phyloP scores from a whole-genome alignment of 2,329 filamentous ascomycete species.

The Aspergillus puulaauensis region DNA sequence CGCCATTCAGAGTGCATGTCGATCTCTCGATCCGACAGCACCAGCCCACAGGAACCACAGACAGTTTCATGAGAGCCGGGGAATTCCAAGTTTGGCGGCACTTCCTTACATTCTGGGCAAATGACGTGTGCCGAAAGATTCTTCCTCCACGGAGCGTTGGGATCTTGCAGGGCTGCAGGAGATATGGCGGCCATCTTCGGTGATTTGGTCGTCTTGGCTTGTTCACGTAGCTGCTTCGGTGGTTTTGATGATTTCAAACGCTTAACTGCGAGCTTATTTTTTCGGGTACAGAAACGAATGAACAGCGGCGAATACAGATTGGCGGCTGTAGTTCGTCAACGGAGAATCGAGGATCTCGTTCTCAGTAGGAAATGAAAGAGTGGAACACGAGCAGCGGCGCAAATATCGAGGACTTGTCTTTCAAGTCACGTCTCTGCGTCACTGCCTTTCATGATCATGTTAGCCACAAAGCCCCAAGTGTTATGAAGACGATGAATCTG shows the following conservation, averaged over 20 bases:
- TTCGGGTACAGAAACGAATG: constrained; percentile 56
- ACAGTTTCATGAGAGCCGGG: constrained; percentile 93
- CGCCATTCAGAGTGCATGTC: constrained; percentile 98
- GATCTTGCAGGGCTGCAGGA: constrained; percentile 38
- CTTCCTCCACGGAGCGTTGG: constrained; percentile 62
- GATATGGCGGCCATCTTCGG: constrained; percentile 38
- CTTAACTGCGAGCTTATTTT: constrained; percentile 46
- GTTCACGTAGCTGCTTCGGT: constrained; percentile 42
- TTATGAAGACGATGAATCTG: constrained; percentile 15
- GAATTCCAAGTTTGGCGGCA: constrained; percentile 88
- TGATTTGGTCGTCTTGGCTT: constrained; percentile 30
- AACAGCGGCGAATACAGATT: constrained; percentile 73
- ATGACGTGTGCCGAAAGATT: constrained; percentile 84
- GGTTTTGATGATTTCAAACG: constrained; percentile 47
- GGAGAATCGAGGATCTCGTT: constrained; percentile 1
- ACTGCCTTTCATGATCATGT: constrained; percentile 34
- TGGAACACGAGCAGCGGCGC: constrained; percentile 25
- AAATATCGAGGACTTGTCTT: constrained; percentile 17
- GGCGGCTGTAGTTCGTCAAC: constrained; percentile 45
- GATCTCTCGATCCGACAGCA: constrained; percentile 86
- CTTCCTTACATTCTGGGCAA: constrained; percentile 87
- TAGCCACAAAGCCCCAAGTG: constrained; percentile 26
- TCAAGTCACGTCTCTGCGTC: constrained; percentile 27
- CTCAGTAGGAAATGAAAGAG: constrained; percentile 14
- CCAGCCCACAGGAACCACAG: constrained; percentile 86